These are phyloP conservation scores for Russula griseocarnosa DNA, from an alignment of 768 basidiomycete species.

Conservation along the genomic window DNA sequence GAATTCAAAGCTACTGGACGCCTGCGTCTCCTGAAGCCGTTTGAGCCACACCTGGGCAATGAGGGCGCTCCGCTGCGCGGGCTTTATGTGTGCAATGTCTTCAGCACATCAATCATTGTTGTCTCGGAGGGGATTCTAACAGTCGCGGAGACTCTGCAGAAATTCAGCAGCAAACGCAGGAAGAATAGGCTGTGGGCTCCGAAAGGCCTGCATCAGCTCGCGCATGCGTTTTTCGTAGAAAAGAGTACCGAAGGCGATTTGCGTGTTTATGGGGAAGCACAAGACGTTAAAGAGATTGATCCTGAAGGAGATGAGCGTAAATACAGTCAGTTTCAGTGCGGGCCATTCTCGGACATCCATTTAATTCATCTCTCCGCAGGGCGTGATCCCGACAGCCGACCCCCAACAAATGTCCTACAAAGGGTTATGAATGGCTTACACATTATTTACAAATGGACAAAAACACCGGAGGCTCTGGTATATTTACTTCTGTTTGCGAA, in stretches of 20 bases:
- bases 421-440: slow-evolving; percentile 38
- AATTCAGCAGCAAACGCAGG: slow-evolving; percentile 39
- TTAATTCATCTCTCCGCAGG: slow-evolving; percentile 30
- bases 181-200: slow-evolving; percentile 49
- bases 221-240: slow-evolving; percentile 33
- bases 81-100: slow-evolving; percentile 51
- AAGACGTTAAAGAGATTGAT: slow-evolving; percentile 32
- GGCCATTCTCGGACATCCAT: neutral
- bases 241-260: slow-evolving; percentile 31
- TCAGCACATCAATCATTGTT: slow-evolving; percentile 43
- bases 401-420: slow-evolving; percentile 45
- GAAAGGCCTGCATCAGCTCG: slow-evolving; percentile 39
- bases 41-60: slow-evolving; percentile 37
- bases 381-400: slow-evolving; percentile 47
- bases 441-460: slow-evolving; percentile 39
- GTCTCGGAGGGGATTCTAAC: slow-evolving; percentile 38
- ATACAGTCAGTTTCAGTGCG: slow-evolving; percentile 23
- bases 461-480: slow-evolving; percentile 42
- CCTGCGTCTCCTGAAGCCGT: slow-evolving; percentile 43
- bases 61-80: slow-evolving; percentile 36
- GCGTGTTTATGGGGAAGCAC: slow-evolving; percentile 33
- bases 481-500: slow-evolving; percentile 7
- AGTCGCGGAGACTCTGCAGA: slow-evolving; percentile 38
- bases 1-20: slow-evolving; percentile 38
- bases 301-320: slow-evolving; percentile 29